These are phyloP conservation scores for Aspergillus pseudotamarii DNA, from an alignment of 2,329 filamentous ascomycete genomes.

Conservation along the genomic window DNA sequence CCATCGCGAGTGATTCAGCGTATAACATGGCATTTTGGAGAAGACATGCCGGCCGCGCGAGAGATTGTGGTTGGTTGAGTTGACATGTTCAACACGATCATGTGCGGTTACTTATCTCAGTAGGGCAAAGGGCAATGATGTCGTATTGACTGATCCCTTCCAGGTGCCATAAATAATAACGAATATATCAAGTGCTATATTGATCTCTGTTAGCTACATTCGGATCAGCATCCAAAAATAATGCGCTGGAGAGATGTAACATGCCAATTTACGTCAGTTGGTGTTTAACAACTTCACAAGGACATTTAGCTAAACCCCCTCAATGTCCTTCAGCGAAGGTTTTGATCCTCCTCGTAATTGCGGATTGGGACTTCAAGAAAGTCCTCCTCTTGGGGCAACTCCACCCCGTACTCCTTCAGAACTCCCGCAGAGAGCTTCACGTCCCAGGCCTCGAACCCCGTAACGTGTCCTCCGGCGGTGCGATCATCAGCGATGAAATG, in stretches of 20 bases:
- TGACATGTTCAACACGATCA: too few relatives aligned
- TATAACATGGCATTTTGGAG: neutral
- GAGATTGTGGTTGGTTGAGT: too few relatives aligned
- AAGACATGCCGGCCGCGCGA: neutral
- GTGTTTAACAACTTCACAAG: neutral
- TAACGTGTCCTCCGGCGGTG: constrained; percentile 38
- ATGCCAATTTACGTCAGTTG: neutral
- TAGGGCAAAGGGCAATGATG: too few relatives aligned
- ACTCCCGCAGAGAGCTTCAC: constrained; percentile 42
- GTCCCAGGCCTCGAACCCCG: constrained; percentile 30
- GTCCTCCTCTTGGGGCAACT: constrained; percentile 42
- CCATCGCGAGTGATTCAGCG: neutral
- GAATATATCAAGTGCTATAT: too few relatives aligned
- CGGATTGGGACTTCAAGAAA: constrained; percentile 41
- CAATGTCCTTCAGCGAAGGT: constrained; percentile 1
- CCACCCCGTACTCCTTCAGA: constrained; percentile 41
- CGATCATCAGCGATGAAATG: constrained; percentile 44
- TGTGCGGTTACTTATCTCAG: too few relatives aligned
- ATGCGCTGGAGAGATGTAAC: neutral
- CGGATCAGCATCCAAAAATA: neutral
- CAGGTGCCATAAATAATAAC: too few relatives aligned
- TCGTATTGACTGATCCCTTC: too few relatives aligned
- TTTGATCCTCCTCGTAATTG: constrained; percentile 21
- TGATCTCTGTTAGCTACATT: neutral
- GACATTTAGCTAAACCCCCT: neutral